Percentiles rank a stretch among this genome's conserved stretches.
These are phyloP conservation scores for Albizia julibrissin DNA, from an alignment of 306 rosid genomes.

Conservation along the genomic window DNA sequence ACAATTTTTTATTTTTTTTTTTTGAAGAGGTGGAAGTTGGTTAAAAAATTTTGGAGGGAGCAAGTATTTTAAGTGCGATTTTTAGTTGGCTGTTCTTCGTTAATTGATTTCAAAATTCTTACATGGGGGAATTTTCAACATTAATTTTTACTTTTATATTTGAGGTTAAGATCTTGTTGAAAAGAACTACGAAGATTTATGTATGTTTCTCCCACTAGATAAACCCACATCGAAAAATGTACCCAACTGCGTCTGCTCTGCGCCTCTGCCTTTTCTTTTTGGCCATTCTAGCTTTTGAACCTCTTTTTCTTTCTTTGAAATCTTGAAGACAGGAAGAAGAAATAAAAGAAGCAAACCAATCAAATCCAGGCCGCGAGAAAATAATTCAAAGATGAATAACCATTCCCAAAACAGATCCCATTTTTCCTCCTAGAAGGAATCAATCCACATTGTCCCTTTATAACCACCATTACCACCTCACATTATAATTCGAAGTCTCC, in stretches of 20 bases:
- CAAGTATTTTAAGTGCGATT: neutral
- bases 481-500: constrained; percentile 59
- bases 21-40: neutral
- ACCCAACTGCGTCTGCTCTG: neutral
- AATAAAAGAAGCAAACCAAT: constrained; percentile 29
- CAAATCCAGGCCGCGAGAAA: constrained; percentile 16
- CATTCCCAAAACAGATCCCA: constrained; percentile 61
- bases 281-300: constrained; percentile 14
- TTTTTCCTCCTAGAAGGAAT: constrained; percentile 47
- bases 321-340: constrained; percentile 24
- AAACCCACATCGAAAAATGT: constrained; percentile 23
- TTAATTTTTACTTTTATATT: neutral
- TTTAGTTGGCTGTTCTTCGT: neutral
- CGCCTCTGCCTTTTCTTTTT: constrained; percentile 2
- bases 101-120: neutral
- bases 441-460: constrained; percentile 34
- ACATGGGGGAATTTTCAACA: neutral
- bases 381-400: constrained; percentile 26
- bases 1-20: too few species aligned
- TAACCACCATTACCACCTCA: constrained; percentile 42
- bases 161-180: neutral
- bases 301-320: constrained; percentile 22
- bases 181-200: neutral
- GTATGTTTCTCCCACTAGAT: neutral
- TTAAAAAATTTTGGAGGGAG: too few species aligned